Evolutionary conservation across 495 filamentous ascomycete genomes (phyloP), one percentile per base, ranked within the genome.

Genomic region (Lentithecium fluviatile): DNA sequence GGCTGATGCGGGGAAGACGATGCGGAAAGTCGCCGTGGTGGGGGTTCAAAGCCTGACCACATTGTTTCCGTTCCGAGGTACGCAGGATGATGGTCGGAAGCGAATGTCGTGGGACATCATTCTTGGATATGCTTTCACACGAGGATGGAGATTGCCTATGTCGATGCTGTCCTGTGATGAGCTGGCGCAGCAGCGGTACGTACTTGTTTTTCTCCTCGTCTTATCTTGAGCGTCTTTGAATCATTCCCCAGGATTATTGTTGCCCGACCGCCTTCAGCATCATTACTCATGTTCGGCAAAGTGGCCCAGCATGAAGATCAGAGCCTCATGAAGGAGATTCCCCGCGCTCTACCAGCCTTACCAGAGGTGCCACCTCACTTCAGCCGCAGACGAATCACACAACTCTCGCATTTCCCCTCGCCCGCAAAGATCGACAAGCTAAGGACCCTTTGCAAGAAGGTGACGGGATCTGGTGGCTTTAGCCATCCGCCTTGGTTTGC

Each of bases 401-500:
- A 47, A 56, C 10, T 47, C n/a, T 46, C 53, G 38, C 36, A 47
- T 19, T 15, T 17, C 25, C 26, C 21, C 24, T 20, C 53, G 32
- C 19, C 40, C 29, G 13, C 40, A 15, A 43, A 43, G 45, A 50
- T 50, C 55, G n/a, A 17, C 20, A n/a, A 46, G 15, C 47, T 21
- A 55, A 48, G 26, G 42, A 48, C 40, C 29, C 60, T 56, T 53
- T 26, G 32, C 34, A 19, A 23, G 51, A 56, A 46, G 42, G 45
- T 56, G 52, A 62, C 20, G 38, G 45, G 45, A 56, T 47, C 38
- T 32, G 26, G 60, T 57, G 52, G 52, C 60, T 52, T 21, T 21
- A 48, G 52, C 60, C 60, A 55, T 24, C 60, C 60, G 60, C 42
- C 53, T 63, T 57, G 60, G 60, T 37, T 29, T 63, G 45, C 52